Evolutionary conservation across 2,329 filamentous ascomycete genomes (phyloP), one percentile per base, ranked within the genome.

Genomic region (Arthrocladium fulminans): DNA sequence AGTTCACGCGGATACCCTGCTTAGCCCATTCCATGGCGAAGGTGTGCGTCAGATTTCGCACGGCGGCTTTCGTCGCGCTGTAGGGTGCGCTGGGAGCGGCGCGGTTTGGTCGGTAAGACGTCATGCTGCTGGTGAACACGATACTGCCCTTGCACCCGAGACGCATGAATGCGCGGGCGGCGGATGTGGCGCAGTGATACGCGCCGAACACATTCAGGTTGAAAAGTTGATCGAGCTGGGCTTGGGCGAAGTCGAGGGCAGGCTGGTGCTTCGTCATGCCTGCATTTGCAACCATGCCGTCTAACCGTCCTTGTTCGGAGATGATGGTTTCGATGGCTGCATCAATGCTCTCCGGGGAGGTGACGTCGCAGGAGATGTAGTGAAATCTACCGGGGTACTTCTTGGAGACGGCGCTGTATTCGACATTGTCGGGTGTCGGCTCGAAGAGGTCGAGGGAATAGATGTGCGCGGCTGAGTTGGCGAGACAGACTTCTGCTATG

Each of bases 41-140:
- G 25, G 72, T 80, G 54, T 74, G 77, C 45, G 78, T 79, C 56
- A 88, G 63, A 45, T 77, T 74, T 23, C 84, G 56, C 2, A 88
- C 62, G 0, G 77, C 82, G 0, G 81, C 77, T 63, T 88, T 88
- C 51, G 74, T 68, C 1, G 67, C 67, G 47, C 59, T 57, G 47
- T 61, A 57, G 13, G 51, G 53, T 13, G 57, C 56, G 5, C 54
- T 57, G 10, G 50, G 51, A 17, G 52, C 84, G 12, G 72, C 73
- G 15, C 71, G 63, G 58, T 74, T 73, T 1, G 71, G 70, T 2
- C 70, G 65, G 57, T 75, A 72, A 2, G 64, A 68, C 2, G 72
- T 70, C 70, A 74, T 74, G 50, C 62, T 66, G 1, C 70, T 66
- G 4, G 71, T 74, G 57, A 73, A 71, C 45, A 74, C 68, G 46